These are phyloP conservation scores for Phytophthora cryptogea DNA, from an alignment of 352 stramenopile genomes.

Conservation along the genomic window DNA sequence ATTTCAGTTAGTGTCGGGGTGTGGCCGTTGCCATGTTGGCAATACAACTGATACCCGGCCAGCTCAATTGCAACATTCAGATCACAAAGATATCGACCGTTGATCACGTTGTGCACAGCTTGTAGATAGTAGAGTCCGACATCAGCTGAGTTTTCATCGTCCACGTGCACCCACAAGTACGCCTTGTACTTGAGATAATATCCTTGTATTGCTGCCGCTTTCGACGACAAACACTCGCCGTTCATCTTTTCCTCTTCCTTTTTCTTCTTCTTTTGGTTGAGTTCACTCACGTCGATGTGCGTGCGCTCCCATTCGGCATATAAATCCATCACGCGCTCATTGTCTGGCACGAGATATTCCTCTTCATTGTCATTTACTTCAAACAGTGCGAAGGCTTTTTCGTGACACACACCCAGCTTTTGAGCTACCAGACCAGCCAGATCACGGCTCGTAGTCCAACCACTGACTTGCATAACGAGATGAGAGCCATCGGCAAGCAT, in stretches of 20 bases:
- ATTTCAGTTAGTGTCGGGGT: constrained; percentile 19
- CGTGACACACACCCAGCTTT: constrained; percentile 49
- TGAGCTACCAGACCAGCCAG: constrained; percentile 39
- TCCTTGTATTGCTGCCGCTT: constrained; percentile 10
- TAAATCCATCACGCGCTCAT: constrained; percentile 76
- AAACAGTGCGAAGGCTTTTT: constrained; percentile 65
- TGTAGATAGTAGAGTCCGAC: constrained; percentile 73
- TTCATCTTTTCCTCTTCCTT: constrained; percentile 9
- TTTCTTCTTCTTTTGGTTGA: constrained; percentile 47
- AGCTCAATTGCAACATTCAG: constrained; percentile 61
- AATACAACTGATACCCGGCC: constrained; percentile 71
- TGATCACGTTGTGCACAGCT: constrained; percentile 71
- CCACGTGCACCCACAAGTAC: constrained; percentile 69
- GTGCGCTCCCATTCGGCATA: constrained; percentile 78
- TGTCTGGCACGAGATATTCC: constrained; percentile 58
- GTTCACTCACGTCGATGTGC: constrained; percentile 40
- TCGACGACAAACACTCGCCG: not conserved
- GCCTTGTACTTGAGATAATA: constrained; percentile 74
- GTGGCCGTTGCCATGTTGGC: constrained; percentile 37
- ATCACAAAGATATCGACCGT: constrained; percentile 53
- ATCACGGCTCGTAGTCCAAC: constrained; percentile 69
- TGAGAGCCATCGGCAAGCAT: constrained; percentile 50
- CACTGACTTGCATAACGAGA: constrained; percentile 49
- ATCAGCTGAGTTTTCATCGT: constrained; percentile 61
- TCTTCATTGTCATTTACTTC: constrained; percentile 52